These are phyloP conservation scores for Lentinula sp. DNA, from an alignment of 768 basidiomycete genomes.

Conservation along the genomic window DNA sequence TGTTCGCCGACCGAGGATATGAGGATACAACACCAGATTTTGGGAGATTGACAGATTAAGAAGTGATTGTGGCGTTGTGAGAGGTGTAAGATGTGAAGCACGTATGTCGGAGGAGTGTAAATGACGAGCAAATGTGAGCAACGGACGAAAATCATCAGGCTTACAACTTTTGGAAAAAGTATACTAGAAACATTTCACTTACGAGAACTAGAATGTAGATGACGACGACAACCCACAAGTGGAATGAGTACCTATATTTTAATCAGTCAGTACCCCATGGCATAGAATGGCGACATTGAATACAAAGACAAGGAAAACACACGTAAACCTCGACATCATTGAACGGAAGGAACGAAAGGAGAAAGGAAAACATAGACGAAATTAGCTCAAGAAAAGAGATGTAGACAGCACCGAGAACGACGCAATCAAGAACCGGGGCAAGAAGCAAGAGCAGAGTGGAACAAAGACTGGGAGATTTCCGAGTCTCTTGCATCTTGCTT, in stretches of 20 bases:
- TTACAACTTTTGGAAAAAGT: not conserved
- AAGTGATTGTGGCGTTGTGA: constrained; percentile 10
- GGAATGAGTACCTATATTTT: constrained; percentile 50
- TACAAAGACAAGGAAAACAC: not conserved
- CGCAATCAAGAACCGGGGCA: not conserved
- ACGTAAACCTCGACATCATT: not conserved
- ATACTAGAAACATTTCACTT: constrained; percentile 11
- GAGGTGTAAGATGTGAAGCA: not conserved
- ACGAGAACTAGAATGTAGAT: constrained; percentile 60
- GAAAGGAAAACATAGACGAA: not conserved
- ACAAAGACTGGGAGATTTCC: not conserved
- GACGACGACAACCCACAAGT: constrained; percentile 60
- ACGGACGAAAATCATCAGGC: not conserved
- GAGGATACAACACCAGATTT: not conserved
- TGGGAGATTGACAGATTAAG: constrained; percentile 24
- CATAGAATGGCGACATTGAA: not conserved
- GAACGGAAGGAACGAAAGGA: no score
- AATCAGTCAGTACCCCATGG: not conserved
- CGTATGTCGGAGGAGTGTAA: not conserved
- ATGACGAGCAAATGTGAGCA: not conserved
- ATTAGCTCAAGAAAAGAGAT: not conserved
- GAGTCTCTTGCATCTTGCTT: no score
- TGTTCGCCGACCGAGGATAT: not conserved
- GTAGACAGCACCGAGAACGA: not conserved
- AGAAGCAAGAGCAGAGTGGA: not conserved